A percentile compares a stretch with the other conserved stretches of the same genome.
Evolutionary conservation across 2,329 filamentous ascomycete species (phyloP).

Genomic region (Xylariaceae sp.): DNA sequence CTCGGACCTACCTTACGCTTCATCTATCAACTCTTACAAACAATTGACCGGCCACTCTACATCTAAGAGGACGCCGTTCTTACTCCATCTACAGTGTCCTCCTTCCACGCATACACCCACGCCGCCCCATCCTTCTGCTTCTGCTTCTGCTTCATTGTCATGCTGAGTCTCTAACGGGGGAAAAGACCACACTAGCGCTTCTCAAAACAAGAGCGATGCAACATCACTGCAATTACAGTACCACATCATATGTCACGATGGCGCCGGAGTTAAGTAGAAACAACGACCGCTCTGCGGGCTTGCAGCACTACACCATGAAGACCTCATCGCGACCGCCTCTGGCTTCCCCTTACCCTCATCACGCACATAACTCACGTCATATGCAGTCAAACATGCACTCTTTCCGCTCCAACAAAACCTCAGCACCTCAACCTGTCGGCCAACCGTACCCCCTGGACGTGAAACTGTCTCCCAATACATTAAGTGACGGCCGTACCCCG

Average conservation of each 20-base stretch:
- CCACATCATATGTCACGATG: slow-evolving; percentile 28
- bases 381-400: slow-evolving; percentile 39
- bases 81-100: background rate
- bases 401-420: slow-evolving; percentile 36
- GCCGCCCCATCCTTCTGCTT: background rate
- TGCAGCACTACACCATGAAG: slow-evolving; percentile 34
- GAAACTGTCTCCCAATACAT: slow-evolving; percentile 37
- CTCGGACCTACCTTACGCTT: background rate
- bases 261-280: slow-evolving; percentile 27
- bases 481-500: slow-evolving; percentile 41
- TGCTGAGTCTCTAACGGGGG: slow-evolving; percentile 12
- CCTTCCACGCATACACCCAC: background rate
- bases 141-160: slow-evolving; percentile 1
- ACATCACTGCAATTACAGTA: slow-evolving; percentile 9
- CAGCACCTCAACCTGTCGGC: slow-evolving; percentile 51
- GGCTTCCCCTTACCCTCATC: slow-evolving; percentile 27
- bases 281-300: slow-evolving; percentile 24
- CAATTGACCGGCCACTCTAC: slow-evolving; percentile 4
- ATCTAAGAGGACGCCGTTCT: background rate
- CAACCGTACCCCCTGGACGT: slow-evolving; percentile 45
- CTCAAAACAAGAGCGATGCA: background rate
- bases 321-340: slow-evolving; percentile 29
- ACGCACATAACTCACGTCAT: slow-evolving; percentile 28
- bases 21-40: slow-evolving; percentile 5
- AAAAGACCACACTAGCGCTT: slow-evolving; percentile 1